These are phyloP conservation scores for Bjerkandera adusta DNA, from an alignment of 1,284 basidiomycete genomes.

Conservation along the genomic window DNA sequence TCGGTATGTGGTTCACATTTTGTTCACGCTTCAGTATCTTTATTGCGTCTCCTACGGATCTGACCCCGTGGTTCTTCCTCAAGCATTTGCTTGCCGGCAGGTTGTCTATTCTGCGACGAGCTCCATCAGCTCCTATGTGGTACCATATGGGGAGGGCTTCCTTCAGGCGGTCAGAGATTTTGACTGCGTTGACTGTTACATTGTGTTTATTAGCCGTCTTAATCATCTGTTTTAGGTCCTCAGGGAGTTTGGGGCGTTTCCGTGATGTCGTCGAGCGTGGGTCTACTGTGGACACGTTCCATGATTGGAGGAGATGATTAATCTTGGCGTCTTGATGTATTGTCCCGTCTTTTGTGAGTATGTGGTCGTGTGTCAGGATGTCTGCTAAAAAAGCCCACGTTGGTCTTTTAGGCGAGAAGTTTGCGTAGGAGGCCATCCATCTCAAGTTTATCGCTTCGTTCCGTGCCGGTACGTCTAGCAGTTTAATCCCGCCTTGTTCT, in stretches of 20 bases:
- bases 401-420: constrained; percentile 13
- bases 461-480: constrained; percentile 23
- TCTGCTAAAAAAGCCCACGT: constrained; percentile 26
- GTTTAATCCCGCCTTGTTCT: constrained; percentile 19
- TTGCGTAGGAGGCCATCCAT: constrained; percentile 23
- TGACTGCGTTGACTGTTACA: constrained; percentile 4
- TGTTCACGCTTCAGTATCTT: too few species aligned
- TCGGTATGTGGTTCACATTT: too few species aligned
- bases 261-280: too few species aligned
- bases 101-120: too few species aligned
- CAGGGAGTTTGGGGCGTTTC: constrained; percentile 3
- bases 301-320: constrained; percentile 19
- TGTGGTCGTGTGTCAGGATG: constrained; percentile 4
- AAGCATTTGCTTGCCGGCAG: too few species aligned
- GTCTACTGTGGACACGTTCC: too few species aligned
- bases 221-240: constrained; percentile 7
- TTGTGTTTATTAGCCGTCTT: constrained; percentile 9
- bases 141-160: constrained; percentile 24
- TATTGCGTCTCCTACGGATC: too few species aligned
- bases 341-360: background rate
- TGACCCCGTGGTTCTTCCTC: too few species aligned
- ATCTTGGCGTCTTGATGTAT: background rate
- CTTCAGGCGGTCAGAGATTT: constrained; percentile 12
- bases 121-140: constrained; percentile 14
- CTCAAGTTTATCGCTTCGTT: constrained; percentile 27